Base-by-base conservation (phyloP, 2,329 filamentous ascomycete species). In the Diplodia scrobiculata region DNA sequence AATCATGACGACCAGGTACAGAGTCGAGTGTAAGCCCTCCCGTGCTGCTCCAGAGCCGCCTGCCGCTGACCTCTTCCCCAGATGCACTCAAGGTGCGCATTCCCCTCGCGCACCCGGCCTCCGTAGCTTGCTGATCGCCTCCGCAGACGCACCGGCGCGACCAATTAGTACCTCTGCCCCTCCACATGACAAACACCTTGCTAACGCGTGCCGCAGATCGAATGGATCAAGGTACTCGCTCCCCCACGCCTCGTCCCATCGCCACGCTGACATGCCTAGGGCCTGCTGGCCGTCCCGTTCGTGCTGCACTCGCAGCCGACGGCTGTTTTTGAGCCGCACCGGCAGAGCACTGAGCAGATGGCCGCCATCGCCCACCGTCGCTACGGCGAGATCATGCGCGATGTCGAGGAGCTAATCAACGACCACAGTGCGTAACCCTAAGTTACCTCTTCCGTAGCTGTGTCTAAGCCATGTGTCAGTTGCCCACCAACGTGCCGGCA, bases 271-370 rank as follows among this genome's bases (percentile, higher is more conserved):
- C 29, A 11, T 34, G 47, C n/a, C 27, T 47, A 78, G 76, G 76
- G 76, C 34, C 85, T 98, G 3, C 83, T 98, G 13, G 95, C 95
- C 1, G 94, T 98, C 0, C 95, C 95, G 0, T 99, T 99, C 75
- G 94, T 99, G 47, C 86, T 99, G 64, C 92, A 97, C 77, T 97
- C 94, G 1, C 93, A 98, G 75, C 95, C 95, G 3, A 96, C 92
- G 0, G 92, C 92, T 21, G 87, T 92, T 50, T 92, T 94, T 73
- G 89, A 93, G 69, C 83, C 86, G 66, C 84, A 87, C 71, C 86
- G 86, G 68, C 82, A 85, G 65, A 85, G 83, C 65, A 85, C 94
- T 60, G 81, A 84, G 52, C 84, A 88, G 67, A 92, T 94, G 82
- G 91, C 91, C 4, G 86, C 87, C 67, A 89, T 91, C 73, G 91